Evolutionary conservation across 148 eudicot species (phyloP).

Genomic region (Vaccinium myrtillus): DNA sequence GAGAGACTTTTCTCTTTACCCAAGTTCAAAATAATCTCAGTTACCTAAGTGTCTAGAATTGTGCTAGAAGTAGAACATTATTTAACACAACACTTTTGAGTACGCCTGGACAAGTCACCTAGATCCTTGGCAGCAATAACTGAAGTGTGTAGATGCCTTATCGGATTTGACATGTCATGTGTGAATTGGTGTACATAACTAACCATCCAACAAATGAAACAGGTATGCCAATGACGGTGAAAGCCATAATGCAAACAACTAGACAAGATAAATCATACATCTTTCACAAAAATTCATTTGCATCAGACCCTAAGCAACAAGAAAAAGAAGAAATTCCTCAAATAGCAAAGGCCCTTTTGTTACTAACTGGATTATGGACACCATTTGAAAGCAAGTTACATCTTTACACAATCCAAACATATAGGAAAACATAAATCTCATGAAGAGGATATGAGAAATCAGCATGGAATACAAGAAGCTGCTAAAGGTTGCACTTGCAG

Average conservation of each 20-base stretch:
- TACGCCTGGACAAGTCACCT: constrained; percentile 6
- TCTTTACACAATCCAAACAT: not conserved
- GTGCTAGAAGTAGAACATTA: not conserved
- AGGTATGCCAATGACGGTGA: not conserved
- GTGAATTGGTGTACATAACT: not conserved
- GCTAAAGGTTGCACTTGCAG: not conserved
- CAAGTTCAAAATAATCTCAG: not conserved
- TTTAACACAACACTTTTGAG: not conserved
- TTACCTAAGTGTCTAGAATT: not conserved
- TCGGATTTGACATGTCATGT: not conserved
- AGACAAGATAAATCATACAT: not conserved
- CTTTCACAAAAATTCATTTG: not conserved
- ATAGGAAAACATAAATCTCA: not conserved
- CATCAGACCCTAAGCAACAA: not conserved
- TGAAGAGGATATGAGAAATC: not conserved
- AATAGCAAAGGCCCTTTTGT: not conserved
- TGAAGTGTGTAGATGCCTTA: not conserved
- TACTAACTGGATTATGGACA: not conserved
- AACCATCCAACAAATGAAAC: not conserved
- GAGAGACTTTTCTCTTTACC: not conserved
- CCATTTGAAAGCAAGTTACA: not conserved
- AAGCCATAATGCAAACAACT: not conserved
- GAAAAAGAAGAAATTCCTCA: not conserved
- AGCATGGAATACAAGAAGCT: not conserved
- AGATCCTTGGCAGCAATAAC: not conserved